Evolutionary conservation across 192 early-diverging fungal species (phyloP).

Genomic region (Chytriomyces sp.): DNA sequence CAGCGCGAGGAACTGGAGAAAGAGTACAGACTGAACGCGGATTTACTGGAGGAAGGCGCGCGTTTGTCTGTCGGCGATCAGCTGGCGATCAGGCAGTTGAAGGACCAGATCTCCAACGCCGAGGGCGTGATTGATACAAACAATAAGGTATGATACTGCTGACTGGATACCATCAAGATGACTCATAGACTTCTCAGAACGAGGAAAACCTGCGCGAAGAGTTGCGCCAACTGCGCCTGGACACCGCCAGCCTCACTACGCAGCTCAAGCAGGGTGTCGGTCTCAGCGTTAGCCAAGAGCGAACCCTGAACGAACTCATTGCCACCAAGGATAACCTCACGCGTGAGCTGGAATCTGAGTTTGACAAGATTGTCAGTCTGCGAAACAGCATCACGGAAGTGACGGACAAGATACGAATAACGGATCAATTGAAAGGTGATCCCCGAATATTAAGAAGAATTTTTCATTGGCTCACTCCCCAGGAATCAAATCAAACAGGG

Average conservation of each 20-base stretch:
- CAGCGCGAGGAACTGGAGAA: conserved; percentile 44
- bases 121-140: conserved; percentile 51
- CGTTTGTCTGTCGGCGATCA: conserved; percentile 50
- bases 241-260: conserved; percentile 52
- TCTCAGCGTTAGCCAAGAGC: conserved; percentile 59
- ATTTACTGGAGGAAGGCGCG: conserved; percentile 34
- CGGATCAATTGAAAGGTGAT: conserved; percentile 52
- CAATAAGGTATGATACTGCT: conserved; percentile 25
- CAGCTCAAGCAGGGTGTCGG: conserved; percentile 67
- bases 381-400: conserved; percentile 54
- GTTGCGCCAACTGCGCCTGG: conserved; percentile 54
- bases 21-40: conserved; percentile 47
- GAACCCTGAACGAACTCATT: conserved; percentile 60
- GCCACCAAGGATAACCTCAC: conserved; percentile 57
- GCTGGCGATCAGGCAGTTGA: conserved; percentile 48
- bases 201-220: conserved; percentile 62
- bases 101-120: conserved; percentile 54
- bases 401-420: conserved; percentile 55
- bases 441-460: not conserved
- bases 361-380: conserved; percentile 60
- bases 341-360: conserved; percentile 63
- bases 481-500: conserved; percentile 4
- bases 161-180: not conserved
- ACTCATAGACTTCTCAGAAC: not conserved
- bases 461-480: not conserved